phyloP scores from a whole-genome alignment of 2,329 filamentous ascomycete species.

The Coniella lustricola region DNA sequence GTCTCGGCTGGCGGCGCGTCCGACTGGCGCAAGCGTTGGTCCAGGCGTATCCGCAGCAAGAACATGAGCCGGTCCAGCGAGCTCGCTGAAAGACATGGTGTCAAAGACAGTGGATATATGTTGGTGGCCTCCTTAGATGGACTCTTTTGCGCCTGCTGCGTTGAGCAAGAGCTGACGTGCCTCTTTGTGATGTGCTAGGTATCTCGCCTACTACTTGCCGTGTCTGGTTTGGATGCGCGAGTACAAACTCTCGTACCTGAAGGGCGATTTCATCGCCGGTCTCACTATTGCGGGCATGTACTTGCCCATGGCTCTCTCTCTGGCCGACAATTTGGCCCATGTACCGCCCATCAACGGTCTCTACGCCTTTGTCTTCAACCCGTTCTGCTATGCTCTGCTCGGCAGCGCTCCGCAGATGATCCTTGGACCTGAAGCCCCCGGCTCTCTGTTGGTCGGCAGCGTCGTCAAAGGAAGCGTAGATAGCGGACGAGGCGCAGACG shows the following conservation, averaged over 20 bases:
- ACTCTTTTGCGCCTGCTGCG: not conserved
- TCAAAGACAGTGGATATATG: slow-evolving; percentile 69
- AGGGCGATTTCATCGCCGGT: slow-evolving; percentile 80
- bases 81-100: slow-evolving; percentile 64
- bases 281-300: slow-evolving; percentile 98
- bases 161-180: slow-evolving; percentile 9
- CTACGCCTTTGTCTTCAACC: slow-evolving; percentile 90
- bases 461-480: slow-evolving; percentile 75
- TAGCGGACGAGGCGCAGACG: slow-evolving; percentile 54
- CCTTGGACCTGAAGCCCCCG: slow-evolving; percentile 89
- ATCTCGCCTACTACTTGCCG: slow-evolving; percentile 88
- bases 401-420: slow-evolving; percentile 91
- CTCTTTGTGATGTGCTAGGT: slow-evolving; percentile 52
- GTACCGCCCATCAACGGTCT: slow-evolving; percentile 89
- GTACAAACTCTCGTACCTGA: slow-evolving; percentile 74
- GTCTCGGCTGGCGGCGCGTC: slow-evolving; percentile 31
- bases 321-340: slow-evolving; percentile 86
- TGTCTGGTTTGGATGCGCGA: slow-evolving; percentile 85
- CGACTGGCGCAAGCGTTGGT: slow-evolving; percentile 43
- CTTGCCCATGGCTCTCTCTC: slow-evolving; percentile 91
- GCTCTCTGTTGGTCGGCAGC: slow-evolving; percentile 81
- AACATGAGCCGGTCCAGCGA: slow-evolving; percentile 67
- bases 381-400: slow-evolving; percentile 81
- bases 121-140: slow-evolving; percentile 36
- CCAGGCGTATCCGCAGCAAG: slow-evolving; percentile 47